These are phyloP conservation scores for Cupressus sempervirens DNA, from an alignment of 75 land plant species.

Conservation along the genomic window DNA sequence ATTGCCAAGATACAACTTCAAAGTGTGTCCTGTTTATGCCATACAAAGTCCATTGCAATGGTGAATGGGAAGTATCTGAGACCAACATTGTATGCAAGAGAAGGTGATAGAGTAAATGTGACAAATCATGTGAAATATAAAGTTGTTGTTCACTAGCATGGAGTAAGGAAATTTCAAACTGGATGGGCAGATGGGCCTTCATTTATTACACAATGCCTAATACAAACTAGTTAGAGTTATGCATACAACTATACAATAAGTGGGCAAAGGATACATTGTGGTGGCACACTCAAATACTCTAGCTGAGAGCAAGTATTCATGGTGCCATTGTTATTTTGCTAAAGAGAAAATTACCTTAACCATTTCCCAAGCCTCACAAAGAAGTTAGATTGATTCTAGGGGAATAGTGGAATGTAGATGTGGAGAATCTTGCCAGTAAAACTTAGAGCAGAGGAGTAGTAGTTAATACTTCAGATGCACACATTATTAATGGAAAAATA, in stretches of 20 bases:
- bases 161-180: conserved; percentile 54
- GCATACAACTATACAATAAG: conserved; percentile 50
- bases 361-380: conserved; percentile 48
- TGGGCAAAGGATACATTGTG: conserved; percentile 72
- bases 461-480: too few relatives aligned
- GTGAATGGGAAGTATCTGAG: conserved; percentile 54
- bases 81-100: too few relatives aligned
- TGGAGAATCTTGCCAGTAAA: too few relatives aligned
- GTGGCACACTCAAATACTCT: conserved; percentile 70
- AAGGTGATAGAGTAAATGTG: conserved; percentile 59
- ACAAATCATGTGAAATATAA: too few relatives aligned
- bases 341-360: conserved; percentile 14
- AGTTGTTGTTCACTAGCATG: conserved; percentile 85
- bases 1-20: conserved; percentile 35
- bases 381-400: too few relatives aligned
- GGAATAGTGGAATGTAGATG: too few relatives aligned
- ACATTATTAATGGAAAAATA: too few relatives aligned
- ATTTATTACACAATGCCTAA: conserved; percentile 74
- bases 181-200: conserved; percentile 77
- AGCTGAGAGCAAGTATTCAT: conserved; percentile 71
- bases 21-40: conserved; percentile 41
- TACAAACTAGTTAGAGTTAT: conserved; percentile 53
- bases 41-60: conserved; percentile 30
- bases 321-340: conserved; percentile 77
- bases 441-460: too few relatives aligned